Evolutionary conservation across 306 rosid species (phyloP).

Genomic region (cucumber (Cucumis sativus)): Cucumber_9930_V3 NC_026657.2:24633001-24633500

Average conservation of each 20-base stretch:
- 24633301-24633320: slow-evolving; percentile 7
- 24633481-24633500: slow-evolving; percentile 21
- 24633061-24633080: neutral
- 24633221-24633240: neutral
- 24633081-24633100: slow-evolving; percentile 29
- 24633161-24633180: too few relatives aligned
- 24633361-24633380: neutral
- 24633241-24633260: slow-evolving; percentile 6
- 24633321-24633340: slow-evolving; percentile 6
- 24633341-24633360: neutral
- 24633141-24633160: slow-evolving; percentile 12
- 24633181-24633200: neutral
- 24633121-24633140: slow-evolving; percentile 8
- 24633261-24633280: neutral
- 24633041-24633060: slow-evolving; percentile 23
- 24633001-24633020: neutral
- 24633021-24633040: slow-evolving; percentile 6
- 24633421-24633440: slow-evolving; percentile 17
- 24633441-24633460: slow-evolving; percentile 22
- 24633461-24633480: slow-evolving; percentile 26
- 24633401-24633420: slow-evolving; percentile 30
- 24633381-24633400: slow-evolving; percentile 3
- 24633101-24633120: neutral
- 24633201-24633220: neutral
- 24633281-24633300: neutral